Evolutionary conservation across 2,329 filamentous ascomycete species (phyloP).

Genomic region (Pestalotiopsis sp.): DNA sequence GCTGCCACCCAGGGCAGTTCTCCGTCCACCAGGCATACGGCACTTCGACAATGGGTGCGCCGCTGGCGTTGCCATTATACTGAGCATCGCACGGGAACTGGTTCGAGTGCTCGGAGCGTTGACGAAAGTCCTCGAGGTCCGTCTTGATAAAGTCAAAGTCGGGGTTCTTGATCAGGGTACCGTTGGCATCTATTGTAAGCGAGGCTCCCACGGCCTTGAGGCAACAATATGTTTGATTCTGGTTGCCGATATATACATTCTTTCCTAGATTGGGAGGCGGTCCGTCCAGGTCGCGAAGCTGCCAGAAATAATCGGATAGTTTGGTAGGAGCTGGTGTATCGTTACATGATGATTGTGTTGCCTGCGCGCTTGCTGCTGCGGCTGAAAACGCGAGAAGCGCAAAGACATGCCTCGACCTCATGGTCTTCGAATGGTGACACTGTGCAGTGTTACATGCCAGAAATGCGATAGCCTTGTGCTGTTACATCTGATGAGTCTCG

Average conservation of each 20-base stretch:
- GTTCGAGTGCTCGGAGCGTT: not conserved
- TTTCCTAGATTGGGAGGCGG: not conserved
- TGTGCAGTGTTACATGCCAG: not conserved
- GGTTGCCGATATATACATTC: not conserved
- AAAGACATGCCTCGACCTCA: not conserved
- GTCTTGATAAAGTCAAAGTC: not conserved
- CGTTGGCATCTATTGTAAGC: not conserved
- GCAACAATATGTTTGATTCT: conserved; percentile 8
- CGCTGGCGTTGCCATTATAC: not conserved
- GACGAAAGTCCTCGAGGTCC: not conserved
- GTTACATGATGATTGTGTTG: not conserved
- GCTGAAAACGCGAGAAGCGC: not conserved
- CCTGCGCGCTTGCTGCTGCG: not conserved
- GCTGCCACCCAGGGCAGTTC: conserved; percentile 3
- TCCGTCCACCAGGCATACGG: conserved; percentile 1
- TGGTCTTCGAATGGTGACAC: not conserved
- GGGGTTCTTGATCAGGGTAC: not conserved
- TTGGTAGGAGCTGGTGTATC: not conserved
- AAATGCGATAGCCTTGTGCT: not conserved
- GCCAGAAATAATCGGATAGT: conserved; percentile 5
- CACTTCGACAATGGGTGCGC: not conserved
- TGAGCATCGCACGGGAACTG: conserved; percentile 3
- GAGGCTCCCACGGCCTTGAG: not conserved
- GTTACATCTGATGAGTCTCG: not conserved
- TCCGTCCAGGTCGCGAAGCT: conserved; percentile 1